Evolutionary conservation across 768 basidiomycete species (phyloP).

Genomic region (Termitomyces sp.): DNA sequence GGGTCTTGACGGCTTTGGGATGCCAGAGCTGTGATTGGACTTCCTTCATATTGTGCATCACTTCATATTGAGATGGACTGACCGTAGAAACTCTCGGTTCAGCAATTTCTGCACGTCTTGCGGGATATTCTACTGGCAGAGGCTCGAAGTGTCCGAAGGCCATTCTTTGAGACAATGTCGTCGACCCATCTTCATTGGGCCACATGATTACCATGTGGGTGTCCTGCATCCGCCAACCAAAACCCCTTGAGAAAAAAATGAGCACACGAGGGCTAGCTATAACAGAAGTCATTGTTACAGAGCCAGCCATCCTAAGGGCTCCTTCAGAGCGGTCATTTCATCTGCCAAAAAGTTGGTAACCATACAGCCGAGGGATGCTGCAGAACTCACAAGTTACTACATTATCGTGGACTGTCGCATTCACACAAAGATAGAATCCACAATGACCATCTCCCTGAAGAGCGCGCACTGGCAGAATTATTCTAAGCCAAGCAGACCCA

Average conservation of each 20-base stretch:
- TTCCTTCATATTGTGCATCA: not conserved
- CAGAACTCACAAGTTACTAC: constrained; percentile 39
- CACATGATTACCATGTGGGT: constrained; percentile 56
- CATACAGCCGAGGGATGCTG: not conserved
- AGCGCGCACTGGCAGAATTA: constrained; percentile 17
- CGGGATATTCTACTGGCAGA: constrained; percentile 33
- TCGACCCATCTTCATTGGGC: constrained; percentile 43
- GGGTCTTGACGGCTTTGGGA: constrained; percentile 27
- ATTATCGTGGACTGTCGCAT: constrained; percentile 37
- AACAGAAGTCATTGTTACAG: constrained; percentile 29
- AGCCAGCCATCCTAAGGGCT: constrained; percentile 48
- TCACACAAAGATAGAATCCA: constrained; percentile 38
- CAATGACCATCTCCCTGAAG: constrained; percentile 43
- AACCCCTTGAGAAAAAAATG: constrained; percentile 32
- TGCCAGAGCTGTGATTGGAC: constrained; percentile 17
- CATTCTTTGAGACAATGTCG: constrained; percentile 55
- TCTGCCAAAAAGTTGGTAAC: constrained; percentile 23
- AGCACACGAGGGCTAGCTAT: not conserved
- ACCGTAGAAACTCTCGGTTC: constrained; percentile 30
- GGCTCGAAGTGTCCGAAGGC: constrained; percentile 45
- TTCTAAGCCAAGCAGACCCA: constrained; percentile 14
- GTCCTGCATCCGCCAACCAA: constrained; percentile 42
- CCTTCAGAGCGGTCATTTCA: constrained; percentile 33
- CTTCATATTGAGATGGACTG: constrained; percentile 5
- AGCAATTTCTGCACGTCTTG: constrained; percentile 37